phyloP scores from a whole-genome alignment of 176 grass and related monocot genomes.

The Rhynchospora tenuis region DNA sequence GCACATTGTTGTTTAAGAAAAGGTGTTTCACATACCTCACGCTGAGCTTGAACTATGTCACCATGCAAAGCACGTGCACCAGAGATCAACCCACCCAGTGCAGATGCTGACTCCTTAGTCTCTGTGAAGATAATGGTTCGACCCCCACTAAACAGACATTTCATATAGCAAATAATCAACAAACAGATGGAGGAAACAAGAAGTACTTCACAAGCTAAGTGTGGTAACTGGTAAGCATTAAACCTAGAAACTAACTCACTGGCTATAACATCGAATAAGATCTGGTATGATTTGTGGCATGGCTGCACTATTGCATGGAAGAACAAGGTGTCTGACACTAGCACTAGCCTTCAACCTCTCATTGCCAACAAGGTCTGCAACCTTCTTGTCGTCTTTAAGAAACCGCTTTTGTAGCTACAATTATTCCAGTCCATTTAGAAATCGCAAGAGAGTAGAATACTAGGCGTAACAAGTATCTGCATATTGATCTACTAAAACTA shows the following conservation, averaged over 20 bases:
- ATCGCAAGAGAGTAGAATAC: conserved; percentile 4
- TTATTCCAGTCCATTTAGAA: conserved; percentile 16
- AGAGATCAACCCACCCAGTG: conserved; percentile 68
- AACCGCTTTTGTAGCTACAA: conserved; percentile 78
- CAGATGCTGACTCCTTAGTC: conserved; percentile 74
- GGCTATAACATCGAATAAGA: conserved; percentile 85
- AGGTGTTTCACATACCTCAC: conserved; percentile 60
- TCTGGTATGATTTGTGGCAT: conserved; percentile 87
- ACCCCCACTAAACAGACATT: conserved; percentile 45
- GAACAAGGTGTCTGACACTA: conserved; percentile 84
- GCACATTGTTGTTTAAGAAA: not conserved
- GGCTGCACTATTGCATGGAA: conserved; percentile 78
- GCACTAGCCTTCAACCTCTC: conserved; percentile 93
- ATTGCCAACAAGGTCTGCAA: conserved; percentile 91
- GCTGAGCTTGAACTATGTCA: conserved; percentile 79
- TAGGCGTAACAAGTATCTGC: not conserved
- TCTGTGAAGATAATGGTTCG: conserved; percentile 97
- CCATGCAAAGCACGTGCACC: conserved; percentile 90
- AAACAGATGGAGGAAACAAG: not conserved
- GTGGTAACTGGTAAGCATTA: not conserved
- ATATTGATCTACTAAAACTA: not conserved
- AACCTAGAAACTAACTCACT: conserved; percentile 36
- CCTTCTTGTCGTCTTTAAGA: conserved; percentile 72
- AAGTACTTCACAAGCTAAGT: not conserved
- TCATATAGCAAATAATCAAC: conserved; percentile 10